Evolutionary conservation across 331 rosid species (phyloP).

Genomic region (Spiraea crenata): DNA sequence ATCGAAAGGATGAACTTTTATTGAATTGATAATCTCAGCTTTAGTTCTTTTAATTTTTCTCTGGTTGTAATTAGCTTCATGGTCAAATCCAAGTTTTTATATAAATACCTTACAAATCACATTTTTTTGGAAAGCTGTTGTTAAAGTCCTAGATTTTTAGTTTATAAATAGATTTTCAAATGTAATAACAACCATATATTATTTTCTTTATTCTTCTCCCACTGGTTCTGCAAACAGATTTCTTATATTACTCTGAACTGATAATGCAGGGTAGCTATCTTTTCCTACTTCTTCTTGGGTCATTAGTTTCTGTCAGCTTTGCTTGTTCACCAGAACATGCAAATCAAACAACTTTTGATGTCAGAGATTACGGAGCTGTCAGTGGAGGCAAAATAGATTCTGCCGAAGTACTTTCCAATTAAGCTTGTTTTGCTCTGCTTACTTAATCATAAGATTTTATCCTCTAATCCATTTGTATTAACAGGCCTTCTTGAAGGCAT

Average conservation of each 20-base stretch:
- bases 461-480: not conserved
- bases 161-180: not conserved
- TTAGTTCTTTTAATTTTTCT: no score
- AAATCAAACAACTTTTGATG: constrained; percentile 14
- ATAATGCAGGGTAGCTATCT: constrained; percentile 15
- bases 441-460: not conserved
- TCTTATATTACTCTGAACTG: not conserved
- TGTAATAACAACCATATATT: not conserved
- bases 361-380: constrained; percentile 38
- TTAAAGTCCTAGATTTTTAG: not conserved
- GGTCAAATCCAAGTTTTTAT: not conserved
- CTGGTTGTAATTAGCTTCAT: not conserved
- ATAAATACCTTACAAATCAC: not conserved
- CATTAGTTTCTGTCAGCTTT: constrained; percentile 11
- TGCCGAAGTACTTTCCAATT: constrained; percentile 18
- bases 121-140: not conserved
- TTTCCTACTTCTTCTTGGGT: constrained; percentile 17
- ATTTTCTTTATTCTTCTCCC: not conserved
- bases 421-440: not conserved
- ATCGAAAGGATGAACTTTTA: no score
- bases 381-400: constrained; percentile 28
- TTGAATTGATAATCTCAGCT: no score
- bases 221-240: not conserved
- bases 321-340: constrained; percentile 12
- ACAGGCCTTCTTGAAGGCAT: constrained; percentile 39